Percentiles rank a stretch among this genome's conserved stretches.
phyloP scores from a whole-genome alignment of 2,329 filamentous ascomycete species.

The Aspergillus pseudonomiae region DNA sequence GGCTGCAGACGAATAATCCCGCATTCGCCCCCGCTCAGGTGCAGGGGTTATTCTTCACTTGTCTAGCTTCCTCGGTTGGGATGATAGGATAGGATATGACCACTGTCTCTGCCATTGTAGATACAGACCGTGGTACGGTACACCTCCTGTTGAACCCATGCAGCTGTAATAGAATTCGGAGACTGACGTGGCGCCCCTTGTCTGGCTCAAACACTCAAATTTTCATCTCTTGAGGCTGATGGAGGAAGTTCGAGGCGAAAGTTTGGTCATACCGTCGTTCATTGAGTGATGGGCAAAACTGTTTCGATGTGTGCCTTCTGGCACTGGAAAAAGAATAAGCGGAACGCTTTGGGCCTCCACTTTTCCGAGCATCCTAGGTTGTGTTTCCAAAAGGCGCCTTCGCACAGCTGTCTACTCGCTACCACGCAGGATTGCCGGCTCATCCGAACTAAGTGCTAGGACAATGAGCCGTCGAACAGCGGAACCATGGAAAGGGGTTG shows the following conservation, averaged over 20 bases:
- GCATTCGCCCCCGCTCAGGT: slow-evolving; percentile 42
- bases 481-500: slow-evolving; percentile 31
- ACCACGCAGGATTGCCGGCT: slow-evolving; percentile 28
- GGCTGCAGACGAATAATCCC: slow-evolving; percentile 43
- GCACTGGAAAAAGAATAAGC: slow-evolving; percentile 19
- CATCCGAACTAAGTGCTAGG: slow-evolving; percentile 22
- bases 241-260: slow-evolving; percentile 27
- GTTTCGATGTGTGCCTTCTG: slow-evolving; percentile 11
- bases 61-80: slow-evolving; percentile 28
- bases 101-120: slow-evolving; percentile 34
- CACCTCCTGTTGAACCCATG: slow-evolving; percentile 39
- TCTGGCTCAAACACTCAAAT: slow-evolving; percentile 34
- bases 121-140: slow-evolving; percentile 39
- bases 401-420: slow-evolving; percentile 17
- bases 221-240: slow-evolving; percentile 29
- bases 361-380: slow-evolving; percentile 20
- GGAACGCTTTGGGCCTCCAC: slow-evolving; percentile 17
- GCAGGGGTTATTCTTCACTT: slow-evolving; percentile 36
- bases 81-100: slow-evolving; percentile 42
- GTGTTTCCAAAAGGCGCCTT: slow-evolving; percentile 14
- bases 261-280: slow-evolving; percentile 23
- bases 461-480: slow-evolving; percentile 20
- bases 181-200: slow-evolving; percentile 44
- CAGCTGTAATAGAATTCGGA: slow-evolving; percentile 43
- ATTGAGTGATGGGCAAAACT: slow-evolving; percentile 17